Evolutionary conservation across 2,329 filamentous ascomycete species (phyloP), one percentile per base, ranked within the genome.

Genomic region (Sclerotinia glacialis): DNA sequence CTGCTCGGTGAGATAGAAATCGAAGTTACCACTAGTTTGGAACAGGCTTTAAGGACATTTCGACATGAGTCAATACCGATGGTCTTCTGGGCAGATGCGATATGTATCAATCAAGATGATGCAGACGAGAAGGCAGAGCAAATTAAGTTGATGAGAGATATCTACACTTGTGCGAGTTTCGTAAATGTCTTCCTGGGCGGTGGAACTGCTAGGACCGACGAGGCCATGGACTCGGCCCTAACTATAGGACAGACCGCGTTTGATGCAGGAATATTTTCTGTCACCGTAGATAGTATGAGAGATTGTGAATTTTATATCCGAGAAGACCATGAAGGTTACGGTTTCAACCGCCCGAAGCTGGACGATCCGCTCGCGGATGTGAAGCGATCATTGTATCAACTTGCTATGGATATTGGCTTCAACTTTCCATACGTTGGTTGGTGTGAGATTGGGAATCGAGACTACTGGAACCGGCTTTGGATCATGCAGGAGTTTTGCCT

Each of bases 21-120:
- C 16, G 40, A 58, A 37, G 56, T 70, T 21, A 70, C 68, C 28
- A 44, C 60, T 26, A 71, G 68, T 52, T 54, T 71, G 16, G 62
- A 68, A 47, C 42, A 44, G 2, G 69, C 68, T 40, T 55, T 70
- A 50, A 67, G 65, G 31, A 31, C 64, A 52, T 56, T 71, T 37
- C 61, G 67, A 12, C 59, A 42, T 63, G n/a, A 44, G 42, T 28
- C 49, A 37, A 28, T 40, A 26, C 7, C 47, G 6, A 37, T 65
- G 44, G 12, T 49, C 16, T 49, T 69, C 12, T 69, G 68, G 68
- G 37, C 66, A 31, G 67, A 68, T 58, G 68, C 68, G 23, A 52
- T 69, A 46, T 69, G 68, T 52, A 69, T 69, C 64, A 68, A 69
- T 31, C 68, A 69, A 53, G n/a, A 66, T 4, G 50, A 67, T 40